Evolutionary conservation across 495 filamentous ascomycete genomes (phyloP).

Genomic region (Lineolata rhizophorae): DNA sequence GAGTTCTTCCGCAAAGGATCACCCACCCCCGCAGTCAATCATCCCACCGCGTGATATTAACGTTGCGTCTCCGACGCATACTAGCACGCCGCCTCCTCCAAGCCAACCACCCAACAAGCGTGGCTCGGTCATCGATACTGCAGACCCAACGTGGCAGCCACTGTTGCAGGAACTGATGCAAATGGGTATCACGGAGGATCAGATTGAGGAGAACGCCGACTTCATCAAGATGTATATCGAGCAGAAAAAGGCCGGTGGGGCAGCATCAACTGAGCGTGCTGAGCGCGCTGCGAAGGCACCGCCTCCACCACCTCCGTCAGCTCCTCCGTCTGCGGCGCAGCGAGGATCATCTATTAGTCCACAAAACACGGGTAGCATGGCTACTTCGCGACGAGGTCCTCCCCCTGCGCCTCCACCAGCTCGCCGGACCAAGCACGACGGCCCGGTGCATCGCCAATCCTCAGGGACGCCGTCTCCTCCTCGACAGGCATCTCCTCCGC

Average conservation of each 20-base stretch:
- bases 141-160: constrained; percentile 68
- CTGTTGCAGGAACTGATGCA: constrained; percentile 58
- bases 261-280: constrained; percentile 14
- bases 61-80: constrained; percentile 11
- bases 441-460: neutral
- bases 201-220: constrained; percentile 78
- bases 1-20: constrained; percentile 35
- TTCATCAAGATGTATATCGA: constrained; percentile 86
- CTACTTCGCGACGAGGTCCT: constrained; percentile 39
- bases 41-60: constrained; percentile 19
- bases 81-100: constrained; percentile 10
- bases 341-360: constrained; percentile 41
- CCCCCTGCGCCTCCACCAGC: constrained; percentile 74
- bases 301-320: constrained; percentile 32
- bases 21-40: constrained; percentile 26
- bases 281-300: constrained; percentile 29
- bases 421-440: constrained; percentile 26
- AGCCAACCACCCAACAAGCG: constrained; percentile 17
- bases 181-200: constrained; percentile 84
- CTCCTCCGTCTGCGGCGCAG: constrained; percentile 26
- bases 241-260: constrained; percentile 43
- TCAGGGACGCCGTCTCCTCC: constrained; percentile 9
- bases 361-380: constrained; percentile 42
- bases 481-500: constrained; percentile 13
- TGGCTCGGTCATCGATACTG: constrained; percentile 49